Evolutionary conservation across 768 basidiomycete genomes (phyloP), one percentile per base, ranked within the genome.

Genomic region (Gelatoporia subvermispora): DNA sequence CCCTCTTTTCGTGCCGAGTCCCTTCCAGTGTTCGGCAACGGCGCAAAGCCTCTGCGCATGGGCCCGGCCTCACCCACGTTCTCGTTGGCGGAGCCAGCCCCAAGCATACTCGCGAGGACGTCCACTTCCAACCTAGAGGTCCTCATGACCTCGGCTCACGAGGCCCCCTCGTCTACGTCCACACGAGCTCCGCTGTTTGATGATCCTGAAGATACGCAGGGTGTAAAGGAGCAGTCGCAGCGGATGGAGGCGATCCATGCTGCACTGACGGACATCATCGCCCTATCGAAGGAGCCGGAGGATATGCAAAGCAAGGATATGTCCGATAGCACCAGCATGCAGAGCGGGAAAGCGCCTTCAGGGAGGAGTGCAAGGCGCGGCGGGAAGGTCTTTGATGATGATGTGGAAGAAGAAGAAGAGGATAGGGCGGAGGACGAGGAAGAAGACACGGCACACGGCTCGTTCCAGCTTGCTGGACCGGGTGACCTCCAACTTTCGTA

Each of bases 221-320:
- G 69, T 53, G 82, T 85, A 41, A 75, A 82, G 41, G 82, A 79
- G 41, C 72, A 95, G 64, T 79, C 86, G 44, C 77, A 86, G 56
- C 76, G 92, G 35, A 96, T 98, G 82, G 92, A 93, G 58, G 94
- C 95, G 2, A 96, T 98, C 17, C 93, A 93, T 59, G 93, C 93
- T 8, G 96, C 96, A 3, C 72, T 99, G 53, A 93, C 90, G 9
- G 91, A 95, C 62, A 97, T 99, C 63, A 93, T 99, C 60, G 91
- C 92, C 2, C 73, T 86, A 35, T 90, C 95, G 53, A 75, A 83
- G 35, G 75, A 79, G 46, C 66, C 65, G 46, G 50, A 53, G n/a
- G 61, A 65, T 25, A 52, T 45, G 2, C 53, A 45, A 22, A 47
- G 50, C 1, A 36, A 43, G 1, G 46, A 46, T 35, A 43, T 48